These are phyloP conservation scores for Globisporangium canariense DNA, from an alignment of 352 stramenopile genomes.

Conservation along the genomic window DNA sequence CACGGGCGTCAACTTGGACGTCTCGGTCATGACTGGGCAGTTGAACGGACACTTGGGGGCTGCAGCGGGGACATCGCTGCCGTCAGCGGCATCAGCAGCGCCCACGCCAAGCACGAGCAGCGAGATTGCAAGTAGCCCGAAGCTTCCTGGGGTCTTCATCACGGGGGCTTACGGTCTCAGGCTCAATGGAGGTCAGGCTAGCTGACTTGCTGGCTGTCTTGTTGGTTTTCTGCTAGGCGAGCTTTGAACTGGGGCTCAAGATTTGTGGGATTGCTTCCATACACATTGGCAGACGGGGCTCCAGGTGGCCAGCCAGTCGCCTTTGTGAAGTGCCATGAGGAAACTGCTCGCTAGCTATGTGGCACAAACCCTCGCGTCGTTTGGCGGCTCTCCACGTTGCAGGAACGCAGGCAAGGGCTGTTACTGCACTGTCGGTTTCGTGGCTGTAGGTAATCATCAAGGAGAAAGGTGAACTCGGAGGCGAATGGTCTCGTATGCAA, in stretches of 20 bases:
- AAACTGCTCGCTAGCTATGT: too few relatives aligned
- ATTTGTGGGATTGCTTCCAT: background rate
- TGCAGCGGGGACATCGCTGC: background rate
- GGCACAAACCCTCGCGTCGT: too few relatives aligned
- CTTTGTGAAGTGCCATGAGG: background rate
- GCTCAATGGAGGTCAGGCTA: too few relatives aligned
- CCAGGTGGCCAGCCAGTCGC: background rate
- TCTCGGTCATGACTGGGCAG: background rate
- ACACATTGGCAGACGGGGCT: background rate
- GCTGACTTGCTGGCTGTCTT: background rate
- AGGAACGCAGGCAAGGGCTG: too few relatives aligned
- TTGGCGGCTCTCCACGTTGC: too few relatives aligned
- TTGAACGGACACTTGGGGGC: background rate
- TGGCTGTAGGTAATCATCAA: too few relatives aligned
- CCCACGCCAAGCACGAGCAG: background rate
- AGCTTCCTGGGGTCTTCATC: slow-evolving; percentile 10
- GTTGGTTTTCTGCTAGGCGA: background rate
- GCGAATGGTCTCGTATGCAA: too few relatives aligned
- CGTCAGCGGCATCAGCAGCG: background rate
- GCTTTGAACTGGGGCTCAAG: background rate
- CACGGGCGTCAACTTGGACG: slow-evolving; percentile 7
- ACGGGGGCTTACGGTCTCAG: background rate
- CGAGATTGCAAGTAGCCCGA: background rate
- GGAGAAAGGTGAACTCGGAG: too few relatives aligned
- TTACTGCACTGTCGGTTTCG: too few relatives aligned